A percentile compares a stretch with the other conserved stretches of the same genome.
Conservation (phyloP, 2,329 filamentous ascomycete species). For the Emergomyces africanus region DNA sequence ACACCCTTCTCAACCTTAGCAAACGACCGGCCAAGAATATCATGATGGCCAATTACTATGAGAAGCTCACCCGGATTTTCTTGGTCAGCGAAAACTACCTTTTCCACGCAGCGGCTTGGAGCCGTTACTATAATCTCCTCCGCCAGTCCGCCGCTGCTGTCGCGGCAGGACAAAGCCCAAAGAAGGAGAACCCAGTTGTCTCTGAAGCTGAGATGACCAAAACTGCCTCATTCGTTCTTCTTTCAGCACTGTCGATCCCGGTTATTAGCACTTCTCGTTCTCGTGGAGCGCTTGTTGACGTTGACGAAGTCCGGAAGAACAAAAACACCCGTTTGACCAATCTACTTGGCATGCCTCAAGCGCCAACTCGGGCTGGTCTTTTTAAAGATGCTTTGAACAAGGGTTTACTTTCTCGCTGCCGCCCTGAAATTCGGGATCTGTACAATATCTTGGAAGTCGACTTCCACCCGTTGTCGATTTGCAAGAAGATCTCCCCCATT, state of each 20-base stretch:
- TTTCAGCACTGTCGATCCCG: slow-evolving; percentile 92
- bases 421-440: slow-evolving; percentile 87
- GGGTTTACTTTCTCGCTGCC: slow-evolving; percentile 80
- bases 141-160: slow-evolving; percentile 78
- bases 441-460: slow-evolving; percentile 99
- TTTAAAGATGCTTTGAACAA: slow-evolving; percentile 97
- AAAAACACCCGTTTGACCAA: slow-evolving; percentile 97
- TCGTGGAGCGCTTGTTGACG: slow-evolving; percentile 87
- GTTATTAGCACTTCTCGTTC: slow-evolving; percentile 98
- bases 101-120: slow-evolving; percentile 97
- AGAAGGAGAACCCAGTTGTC: slow-evolving; percentile 86
- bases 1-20: slow-evolving; percentile 92
- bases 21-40: slow-evolving; percentile 97
- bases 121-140: slow-evolving; percentile 90
- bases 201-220: slow-evolving; percentile 85
- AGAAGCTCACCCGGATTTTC: slow-evolving; percentile 98
- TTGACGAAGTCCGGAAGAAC: slow-evolving; percentile 94
- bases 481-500: slow-evolving; percentile 97
- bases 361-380: slow-evolving; percentile 75
- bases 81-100: slow-evolving; percentile 98
- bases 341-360: slow-evolving; percentile 80
- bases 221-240: slow-evolving; percentile 86
- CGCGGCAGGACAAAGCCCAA: slow-evolving; percentile 73
- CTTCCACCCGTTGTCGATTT: slow-evolving; percentile 97
- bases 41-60: slow-evolving; percentile 99